Base-by-base conservation (phyloP, 495 filamentous ascomycete species). In the Aspergillus cristatus region DNA sequence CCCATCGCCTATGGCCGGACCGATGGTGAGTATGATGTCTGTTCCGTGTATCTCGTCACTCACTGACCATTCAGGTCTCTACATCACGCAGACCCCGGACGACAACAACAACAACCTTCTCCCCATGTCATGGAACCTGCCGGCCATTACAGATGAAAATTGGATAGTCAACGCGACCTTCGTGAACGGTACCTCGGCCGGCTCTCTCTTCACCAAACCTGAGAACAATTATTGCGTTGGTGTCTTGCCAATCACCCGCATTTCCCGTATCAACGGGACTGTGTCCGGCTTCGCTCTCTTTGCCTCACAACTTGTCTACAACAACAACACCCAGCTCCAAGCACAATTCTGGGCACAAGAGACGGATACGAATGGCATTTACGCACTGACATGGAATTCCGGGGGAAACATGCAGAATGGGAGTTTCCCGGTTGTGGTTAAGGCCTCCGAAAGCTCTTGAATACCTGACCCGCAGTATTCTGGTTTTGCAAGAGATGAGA, bases 371-470 rank as follows among this genome's bases (percentile, higher is more conserved):
- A 30, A 11, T 14, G 36, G 36, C 25, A 35, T 42, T 14, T 49
- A 45, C 35, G 31, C 18, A 18, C 31, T 49, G 14, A 45, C 22
- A 7, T 49, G 46, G 38, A 45, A 32, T 18, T 14, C 35, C 10
- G 37, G 40, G 34, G 45, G 35, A 18, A 26, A 17, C 18, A 18
- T 10, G 3, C 35, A 38, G 1, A 42, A 31, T 42, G 46, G 38
- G 3, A 40, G 40, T 4, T 49, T 49, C 20, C 46, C 46, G 13
- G 46, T 45, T 14, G 46, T 49, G 12, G 42, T 49, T 0, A 45
- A 49, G 20, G 42, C 42, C 6, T 41, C 43, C 4, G 48, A 51
- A n/a, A n/a, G n/a, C n/a, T n/a, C n/a, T n/a, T n/a, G n/a, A n/a
- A 11, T 32, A 38, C 13, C n/a, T n/a, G n/a, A n/a, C n/a, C n/a